Conservation (phyloP, 148 eudicot species). For the Talinum fruticosum region DNA sequence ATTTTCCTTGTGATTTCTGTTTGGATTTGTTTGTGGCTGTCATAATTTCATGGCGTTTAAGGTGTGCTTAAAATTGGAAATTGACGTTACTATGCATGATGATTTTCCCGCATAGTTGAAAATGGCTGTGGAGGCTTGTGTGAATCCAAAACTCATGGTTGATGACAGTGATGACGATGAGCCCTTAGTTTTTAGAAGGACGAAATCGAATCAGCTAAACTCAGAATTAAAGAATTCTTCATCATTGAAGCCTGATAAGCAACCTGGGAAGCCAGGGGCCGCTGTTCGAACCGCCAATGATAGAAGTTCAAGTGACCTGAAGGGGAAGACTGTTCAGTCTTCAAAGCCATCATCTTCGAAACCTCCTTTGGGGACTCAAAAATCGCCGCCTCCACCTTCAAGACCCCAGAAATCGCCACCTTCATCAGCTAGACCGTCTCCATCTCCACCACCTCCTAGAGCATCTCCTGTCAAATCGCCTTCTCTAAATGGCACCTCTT, state of each 20-base stretch:
- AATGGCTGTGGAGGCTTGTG: slow-evolving; percentile 41
- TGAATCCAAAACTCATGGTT: slow-evolving; percentile 29
- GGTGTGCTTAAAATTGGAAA: not conserved
- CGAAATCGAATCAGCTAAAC: slow-evolving; percentile 38
- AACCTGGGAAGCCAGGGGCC: slow-evolving; percentile 39
- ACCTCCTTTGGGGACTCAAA: slow-evolving; percentile 37
- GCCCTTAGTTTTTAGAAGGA: slow-evolving; percentile 73
- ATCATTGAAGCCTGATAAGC: slow-evolving; percentile 39
- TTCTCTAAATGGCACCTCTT: slow-evolving; percentile 28
- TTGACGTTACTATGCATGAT: slow-evolving; percentile 22
- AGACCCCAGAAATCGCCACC: slow-evolving; percentile 36
- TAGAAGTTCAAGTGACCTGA: slow-evolving; percentile 35
- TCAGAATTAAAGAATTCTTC: slow-evolving; percentile 44
- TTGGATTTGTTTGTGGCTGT: slow-evolving; percentile 5
- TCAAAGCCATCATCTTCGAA: slow-evolving; percentile 46
- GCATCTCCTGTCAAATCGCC: slow-evolving; percentile 18
- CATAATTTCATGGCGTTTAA: not conserved
- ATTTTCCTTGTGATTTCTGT: not conserved
- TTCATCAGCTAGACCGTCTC: slow-evolving; percentile 33
- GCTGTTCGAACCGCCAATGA: slow-evolving; percentile 42
- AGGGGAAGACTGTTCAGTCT: slow-evolving; percentile 48
- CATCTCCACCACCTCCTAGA: not conserved
- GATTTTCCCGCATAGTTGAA: slow-evolving; percentile 19
- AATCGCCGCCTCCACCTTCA: slow-evolving; percentile 42
- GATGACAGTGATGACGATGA: slow-evolving; percentile 64